Base-by-base conservation (phyloP, 2,329 filamentous ascomycete genomes). In the Magnaporthales sp. region DNA sequence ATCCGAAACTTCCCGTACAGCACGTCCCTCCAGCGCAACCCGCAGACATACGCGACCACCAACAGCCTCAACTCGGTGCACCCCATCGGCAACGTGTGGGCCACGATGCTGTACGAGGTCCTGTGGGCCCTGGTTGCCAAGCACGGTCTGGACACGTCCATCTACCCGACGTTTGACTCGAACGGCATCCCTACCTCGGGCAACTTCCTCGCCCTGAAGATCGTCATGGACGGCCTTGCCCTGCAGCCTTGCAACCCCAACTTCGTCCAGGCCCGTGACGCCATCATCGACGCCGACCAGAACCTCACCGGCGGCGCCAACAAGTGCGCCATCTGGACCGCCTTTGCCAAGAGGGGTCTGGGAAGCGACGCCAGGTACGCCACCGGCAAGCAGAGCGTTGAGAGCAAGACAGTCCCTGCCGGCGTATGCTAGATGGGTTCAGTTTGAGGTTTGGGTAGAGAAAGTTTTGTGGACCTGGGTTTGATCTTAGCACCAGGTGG, bases 41-140 rank as follows among this genome's bases (percentile, higher is more conserved):
- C 83, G 0, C 78, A 80, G 68, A 80, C 79, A 0, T 86, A 86
- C 77, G 77, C 72, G 32, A 74, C 73, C 66, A 75, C 78, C 62
- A 78, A 85, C 72, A 66, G 69, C 0, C 69, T 78, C 67, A 74
- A 64, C 3, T 70, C 71, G 1, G 80, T 83, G 1, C 84, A 86
- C 72, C 71, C 75, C 19, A 78, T 85, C 51, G 84, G 84, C 38
- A 82, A 80, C 38, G 76, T 83, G 67, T 86, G 83, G 83, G 81
- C 80, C 2, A 80, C 77, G 0, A 80, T 81, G 58, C 76, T 86
- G 4, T 86, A 86, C 73, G 84, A 86, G 70, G 77, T 86, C 13
- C 73, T 86, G 67, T 86, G 84, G 84, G 85, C 84, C 74, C 71
- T 86, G 38, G 83, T 86, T 67, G 84, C 84, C 65, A 83, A 83